Evolutionary conservation across 148 eudicot genomes (phyloP).

Genomic region (Cornus florida): DNA sequence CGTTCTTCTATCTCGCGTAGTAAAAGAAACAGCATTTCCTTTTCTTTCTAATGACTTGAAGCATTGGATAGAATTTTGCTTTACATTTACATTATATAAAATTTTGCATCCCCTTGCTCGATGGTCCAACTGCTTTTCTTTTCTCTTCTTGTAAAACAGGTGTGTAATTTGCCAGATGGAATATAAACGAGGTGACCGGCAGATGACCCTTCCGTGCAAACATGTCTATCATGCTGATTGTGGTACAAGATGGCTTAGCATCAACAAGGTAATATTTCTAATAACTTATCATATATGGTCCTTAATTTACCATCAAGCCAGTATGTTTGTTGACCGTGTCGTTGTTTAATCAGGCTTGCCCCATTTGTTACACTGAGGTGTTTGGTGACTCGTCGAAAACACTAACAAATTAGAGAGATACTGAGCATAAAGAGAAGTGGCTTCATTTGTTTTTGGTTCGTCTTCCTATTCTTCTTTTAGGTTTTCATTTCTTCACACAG

Average conservation of each 20-base stretch:
- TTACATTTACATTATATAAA: no score
- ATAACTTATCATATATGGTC: neutral
- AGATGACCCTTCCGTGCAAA: constrained; percentile 85
- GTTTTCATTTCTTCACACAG: constrained; percentile 12
- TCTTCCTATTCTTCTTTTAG: constrained; percentile 8
- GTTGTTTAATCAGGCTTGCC: constrained; percentile 68
- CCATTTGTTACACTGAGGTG: constrained; percentile 83
- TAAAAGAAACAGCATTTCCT: no score
- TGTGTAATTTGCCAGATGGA: constrained; percentile 99
- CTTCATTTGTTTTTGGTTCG: constrained; percentile 7
- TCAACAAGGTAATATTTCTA: constrained; percentile 65
- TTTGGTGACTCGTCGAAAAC: constrained; percentile 35
- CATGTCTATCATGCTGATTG: constrained; percentile 82
- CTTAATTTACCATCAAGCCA: neutral
- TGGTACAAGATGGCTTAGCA: constrained; percentile 87
- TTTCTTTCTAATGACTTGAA: no score
- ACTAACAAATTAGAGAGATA: constrained; percentile 14
- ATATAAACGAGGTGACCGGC: constrained; percentile 73
- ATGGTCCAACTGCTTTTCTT: no score
- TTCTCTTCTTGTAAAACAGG: constrained; percentile 34
- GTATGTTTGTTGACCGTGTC: neutral
- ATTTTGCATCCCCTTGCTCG: no score
- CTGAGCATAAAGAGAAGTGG: constrained; percentile 3
- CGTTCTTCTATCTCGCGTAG: no score
- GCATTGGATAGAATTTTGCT: no score